Percentiles rank a stretch among this genome's conserved stretches.
Conservation (phyloP, 352 stramenopile genomes). For the Phytophthora colocasiae region DNA sequence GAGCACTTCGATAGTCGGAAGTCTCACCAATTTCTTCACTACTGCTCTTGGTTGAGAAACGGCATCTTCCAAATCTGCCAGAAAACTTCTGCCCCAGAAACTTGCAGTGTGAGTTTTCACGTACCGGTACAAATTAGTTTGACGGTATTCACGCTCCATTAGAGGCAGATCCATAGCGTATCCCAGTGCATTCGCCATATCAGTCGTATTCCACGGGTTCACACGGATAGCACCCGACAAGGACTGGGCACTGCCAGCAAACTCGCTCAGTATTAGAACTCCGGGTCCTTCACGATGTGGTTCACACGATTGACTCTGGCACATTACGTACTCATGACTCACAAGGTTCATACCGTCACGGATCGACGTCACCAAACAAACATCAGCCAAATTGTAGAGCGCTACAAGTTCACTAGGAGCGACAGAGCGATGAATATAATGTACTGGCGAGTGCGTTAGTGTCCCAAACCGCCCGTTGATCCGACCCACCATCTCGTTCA, state of each 20-base stretch:
- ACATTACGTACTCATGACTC: slow-evolving; percentile 91
- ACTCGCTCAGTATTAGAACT: slow-evolving; percentile 90
- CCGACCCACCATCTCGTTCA: slow-evolving; percentile 89
- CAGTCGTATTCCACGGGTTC: slow-evolving; percentile 90
- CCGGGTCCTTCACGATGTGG: slow-evolving; percentile 71
- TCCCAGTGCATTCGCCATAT: slow-evolving; percentile 74
- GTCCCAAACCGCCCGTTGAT: slow-evolving; percentile 91
- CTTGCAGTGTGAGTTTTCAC: slow-evolving; percentile 88
- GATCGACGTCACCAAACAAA: slow-evolving; percentile 91
- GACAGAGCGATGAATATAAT: slow-evolving; percentile 89
- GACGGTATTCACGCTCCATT: slow-evolving; percentile 87
- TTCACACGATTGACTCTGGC: slow-evolving; percentile 73
- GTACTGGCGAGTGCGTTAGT: slow-evolving; percentile 85
- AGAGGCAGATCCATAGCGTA: slow-evolving; percentile 77
- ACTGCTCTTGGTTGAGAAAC: slow-evolving; percentile 46
- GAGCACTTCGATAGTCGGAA: slow-evolving; percentile 51
- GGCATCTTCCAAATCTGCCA: slow-evolving; percentile 72
- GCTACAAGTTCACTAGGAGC: slow-evolving; percentile 86
- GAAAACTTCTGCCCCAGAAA: slow-evolving; percentile 86
- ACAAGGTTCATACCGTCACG: slow-evolving; percentile 93
- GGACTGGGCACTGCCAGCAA: slow-evolving; percentile 89
- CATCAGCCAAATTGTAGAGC: slow-evolving; percentile 91
- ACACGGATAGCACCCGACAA: slow-evolving; percentile 89
- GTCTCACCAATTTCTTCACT: slow-evolving; percentile 54
- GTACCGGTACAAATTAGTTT: slow-evolving; percentile 88